Evolutionary conservation across 768 basidiomycete genomes (phyloP), one percentile per base, ranked within the genome.

Genomic region (Leccinum sublutescens): DNA sequence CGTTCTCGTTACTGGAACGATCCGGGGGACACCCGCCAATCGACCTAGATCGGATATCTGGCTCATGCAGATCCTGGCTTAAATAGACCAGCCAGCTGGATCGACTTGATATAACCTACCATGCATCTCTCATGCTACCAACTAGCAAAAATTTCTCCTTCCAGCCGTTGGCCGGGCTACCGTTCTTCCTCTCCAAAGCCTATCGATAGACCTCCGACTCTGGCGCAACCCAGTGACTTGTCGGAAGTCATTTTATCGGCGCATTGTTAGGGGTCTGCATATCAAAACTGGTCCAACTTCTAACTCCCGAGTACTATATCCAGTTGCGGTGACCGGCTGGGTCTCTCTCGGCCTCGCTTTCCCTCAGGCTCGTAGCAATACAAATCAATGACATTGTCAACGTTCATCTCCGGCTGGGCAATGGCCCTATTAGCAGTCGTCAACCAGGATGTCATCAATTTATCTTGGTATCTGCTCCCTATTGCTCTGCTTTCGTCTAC

Each of bases 371-470:
- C 38, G 78, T 82, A 17, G 64, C 74, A 23, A 83, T 85, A 84
- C 81, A 83, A 62, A 71, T 84, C 52, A 82, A 82, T 9, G 67
- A 67, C 10, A 85, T 79, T 6, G 31, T 33, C 31, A 10, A 33
- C 11, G 78, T 77, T 9, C 83, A 84, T 64, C 84, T 3, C 83
- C 84, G 21, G 82, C 81, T 53, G 84, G 83, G 57, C 81, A n/a
- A 83, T 82, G 1, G 82, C 83, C 21, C 72, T 84, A 34, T 71
- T 84, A 10, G 78, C 82, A 19, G 75, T 79, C 2, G 67, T 80
- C 27, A 78, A 77, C 63, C 59, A 71, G 14, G 73, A 80, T 15
- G 68, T 81, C 17, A 62, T 81, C 17, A 62, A 68, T n/a, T 65
- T 83, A 49, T 79, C 78, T 12, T 84, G 82, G 83, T 80, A 82